Evolutionary conservation across 345 rosid genomes (phyloP).

Genomic region (Hevea brasiliensis): DNA sequence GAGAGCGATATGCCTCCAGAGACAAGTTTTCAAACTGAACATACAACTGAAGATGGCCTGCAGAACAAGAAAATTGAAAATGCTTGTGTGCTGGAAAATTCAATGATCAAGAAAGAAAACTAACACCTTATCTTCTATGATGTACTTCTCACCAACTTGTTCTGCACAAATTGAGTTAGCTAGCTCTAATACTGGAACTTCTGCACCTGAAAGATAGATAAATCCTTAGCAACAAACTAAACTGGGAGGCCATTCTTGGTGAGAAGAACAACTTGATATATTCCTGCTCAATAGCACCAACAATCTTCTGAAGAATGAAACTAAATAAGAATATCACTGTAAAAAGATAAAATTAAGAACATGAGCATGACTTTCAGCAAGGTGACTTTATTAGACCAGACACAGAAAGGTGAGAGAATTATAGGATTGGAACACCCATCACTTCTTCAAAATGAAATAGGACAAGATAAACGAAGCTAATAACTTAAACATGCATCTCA

Average conservation of each 20-base stretch:
- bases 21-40: background rate
- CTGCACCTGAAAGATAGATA: slow-evolving; percentile 52
- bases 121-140: slow-evolving; percentile 32
- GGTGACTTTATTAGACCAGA: background rate
- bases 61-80: background rate
- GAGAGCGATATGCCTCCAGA: background rate
- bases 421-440: background rate
- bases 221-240: background rate
- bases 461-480: background rate
- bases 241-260: background rate
- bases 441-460: background rate
- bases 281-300: background rate
- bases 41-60: background rate
- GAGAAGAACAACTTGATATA: background rate
- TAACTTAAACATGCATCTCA: background rate
- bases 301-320: background rate
- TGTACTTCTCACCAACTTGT: slow-evolving; percentile 33
- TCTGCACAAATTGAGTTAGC: slow-evolving; percentile 68
- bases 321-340: background rate
- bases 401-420: background rate
- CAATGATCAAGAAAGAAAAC: slow-evolving; percentile 12
- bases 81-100: slow-evolving; percentile 9
- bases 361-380: background rate
- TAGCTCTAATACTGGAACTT: slow-evolving; percentile 61
- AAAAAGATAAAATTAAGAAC: background rate